A percentile compares a stretch with the other conserved stretches of the same genome.
These are phyloP conservation scores for Pichia californica DNA, from an alignment of 805 yeast species.

Conservation along the genomic window DNA sequence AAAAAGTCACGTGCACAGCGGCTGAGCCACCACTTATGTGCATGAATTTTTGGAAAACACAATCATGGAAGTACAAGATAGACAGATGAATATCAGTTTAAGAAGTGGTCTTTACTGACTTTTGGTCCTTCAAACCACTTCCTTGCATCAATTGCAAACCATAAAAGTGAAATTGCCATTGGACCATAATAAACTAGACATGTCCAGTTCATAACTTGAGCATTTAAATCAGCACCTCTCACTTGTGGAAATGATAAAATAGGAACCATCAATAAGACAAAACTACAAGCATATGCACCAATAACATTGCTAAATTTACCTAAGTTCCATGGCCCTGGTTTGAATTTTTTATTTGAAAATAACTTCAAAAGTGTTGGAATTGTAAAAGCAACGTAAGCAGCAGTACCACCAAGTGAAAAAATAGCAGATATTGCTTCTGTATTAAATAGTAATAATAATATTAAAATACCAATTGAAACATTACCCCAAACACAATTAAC, in stretches of 20 bases:
- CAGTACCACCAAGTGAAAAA: slow-evolving; percentile 45
- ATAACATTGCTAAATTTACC: slow-evolving; percentile 34
- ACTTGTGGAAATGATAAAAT: slow-evolving; percentile 45
- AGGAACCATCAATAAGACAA: slow-evolving; percentile 39
- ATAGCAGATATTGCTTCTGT: slow-evolving; percentile 44
- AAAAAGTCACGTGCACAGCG: too few species aligned
- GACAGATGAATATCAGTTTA: too few species aligned
- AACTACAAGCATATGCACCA: slow-evolving; percentile 34
- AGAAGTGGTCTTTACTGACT: slow-evolving; percentile 34
- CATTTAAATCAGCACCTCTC: slow-evolving; percentile 32
- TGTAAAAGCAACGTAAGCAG: slow-evolving; percentile 42
- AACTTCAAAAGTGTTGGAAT: slow-evolving; percentile 36
- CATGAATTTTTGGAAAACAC: too few species aligned
- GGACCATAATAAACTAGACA: slow-evolving; percentile 39
- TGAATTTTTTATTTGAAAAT: slow-evolving; percentile 37
- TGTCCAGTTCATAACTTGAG: slow-evolving; percentile 46
- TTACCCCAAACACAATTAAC: slow-evolving; percentile 43
- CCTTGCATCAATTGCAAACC: slow-evolving; percentile 41
- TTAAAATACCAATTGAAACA: slow-evolving; percentile 31
- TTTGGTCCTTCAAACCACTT: slow-evolving; percentile 53
- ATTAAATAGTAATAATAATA: slow-evolving; percentile 37
- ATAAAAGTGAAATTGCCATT: slow-evolving; percentile 29
- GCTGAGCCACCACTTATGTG: too few species aligned
- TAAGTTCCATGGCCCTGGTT: slow-evolving; percentile 41
- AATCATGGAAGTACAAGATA: too few species aligned